A percentile compares a stretch with the other conserved stretches of the same genome.
phyloP scores from a whole-genome alignment of 2,329 filamentous ascomycete genomes.

The Ascochyta viciae-villosae region DNA sequence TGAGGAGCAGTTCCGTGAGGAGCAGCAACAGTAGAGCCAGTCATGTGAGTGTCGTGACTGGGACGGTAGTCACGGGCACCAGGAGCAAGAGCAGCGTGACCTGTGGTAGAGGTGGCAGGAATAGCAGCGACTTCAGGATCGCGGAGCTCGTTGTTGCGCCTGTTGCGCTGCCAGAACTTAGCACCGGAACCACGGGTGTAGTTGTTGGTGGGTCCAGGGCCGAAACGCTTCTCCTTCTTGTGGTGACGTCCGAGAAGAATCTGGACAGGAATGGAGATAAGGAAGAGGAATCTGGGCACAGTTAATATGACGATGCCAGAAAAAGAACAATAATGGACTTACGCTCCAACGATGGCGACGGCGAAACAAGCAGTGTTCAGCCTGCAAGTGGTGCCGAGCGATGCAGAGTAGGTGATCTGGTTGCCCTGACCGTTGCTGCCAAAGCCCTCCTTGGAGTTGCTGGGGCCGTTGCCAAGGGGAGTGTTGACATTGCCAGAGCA shows the following conservation, averaged over 20 bases:
- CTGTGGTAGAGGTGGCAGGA: conserved; percentile 15
- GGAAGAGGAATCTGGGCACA: conserved; percentile 71
- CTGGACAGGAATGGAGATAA: conserved; percentile 74
- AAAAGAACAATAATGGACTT: conserved; percentile 44
- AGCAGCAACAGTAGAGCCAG: conserved; percentile 56
- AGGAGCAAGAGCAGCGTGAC: conserved; percentile 29
- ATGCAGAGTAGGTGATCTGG: conserved; percentile 54
- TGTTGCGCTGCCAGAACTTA: conserved; percentile 54
- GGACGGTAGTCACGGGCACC: conserved; percentile 50
- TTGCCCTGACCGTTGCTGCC: conserved; percentile 52
- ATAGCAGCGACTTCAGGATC: conserved; percentile 52
- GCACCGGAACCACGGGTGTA: conserved; percentile 69
- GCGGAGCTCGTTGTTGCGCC: conserved; percentile 45
- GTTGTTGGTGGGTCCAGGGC: conserved; percentile 69
- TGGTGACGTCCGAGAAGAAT: conserved; percentile 72
- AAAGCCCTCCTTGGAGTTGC: conserved; percentile 58
- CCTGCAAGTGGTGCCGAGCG: conserved; percentile 69
- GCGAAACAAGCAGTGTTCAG: conserved; percentile 80
- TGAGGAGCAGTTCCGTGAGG: conserved; percentile 28
- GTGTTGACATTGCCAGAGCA: conserved; percentile 70
- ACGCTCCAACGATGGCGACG: conserved; percentile 79
- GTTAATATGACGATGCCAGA: conserved; percentile 17
- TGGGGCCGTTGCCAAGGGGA: conserved; percentile 72
- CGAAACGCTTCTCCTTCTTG: conserved; percentile 76
- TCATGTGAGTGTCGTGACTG: conserved; percentile 58